These are phyloP conservation scores for Hyaloscypha bicolor DNA, from an alignment of 495 filamentous ascomycete species.

Conservation along the genomic window DNA sequence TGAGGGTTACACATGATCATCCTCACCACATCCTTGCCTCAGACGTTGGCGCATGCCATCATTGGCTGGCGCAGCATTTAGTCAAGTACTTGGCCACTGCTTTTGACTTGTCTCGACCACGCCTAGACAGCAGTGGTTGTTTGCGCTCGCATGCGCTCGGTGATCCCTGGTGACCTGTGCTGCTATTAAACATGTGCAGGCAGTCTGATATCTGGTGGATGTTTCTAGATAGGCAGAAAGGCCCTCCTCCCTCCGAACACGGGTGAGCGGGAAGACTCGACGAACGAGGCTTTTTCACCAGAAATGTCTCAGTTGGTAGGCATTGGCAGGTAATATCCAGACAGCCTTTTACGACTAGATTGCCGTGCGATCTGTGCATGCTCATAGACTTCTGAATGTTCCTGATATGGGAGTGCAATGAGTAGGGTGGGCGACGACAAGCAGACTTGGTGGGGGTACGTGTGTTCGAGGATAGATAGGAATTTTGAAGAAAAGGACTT, in stretches of 20 bases:
- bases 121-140: conserved; percentile 14
- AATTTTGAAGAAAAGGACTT: background rate
- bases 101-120: conserved; percentile 31
- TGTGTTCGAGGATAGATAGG: background rate
- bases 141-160: conserved; percentile 12
- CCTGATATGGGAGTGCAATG: conserved; percentile 11
- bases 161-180: background rate
- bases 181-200: conserved; percentile 23
- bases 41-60: conserved; percentile 32
- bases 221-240: conserved; percentile 24
- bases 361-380: conserved; percentile 8
- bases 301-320: conserved; percentile 7
- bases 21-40: conserved; percentile 30
- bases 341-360: conserved; percentile 4
- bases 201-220: conserved; percentile 20
- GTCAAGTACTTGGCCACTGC: conserved; percentile 33
- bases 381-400: background rate
- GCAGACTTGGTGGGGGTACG: background rate
- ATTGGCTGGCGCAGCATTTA: conserved; percentile 28
- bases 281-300: conserved; percentile 2
- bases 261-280: conserved; percentile 26
- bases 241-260: conserved; percentile 18
- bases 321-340: background rate
- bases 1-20: conserved; percentile 23
- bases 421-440: background rate